Evolutionary conservation across 2,329 filamentous ascomycete genomes (phyloP).

Genomic region (Berkeleyomyces basicola): DNA sequence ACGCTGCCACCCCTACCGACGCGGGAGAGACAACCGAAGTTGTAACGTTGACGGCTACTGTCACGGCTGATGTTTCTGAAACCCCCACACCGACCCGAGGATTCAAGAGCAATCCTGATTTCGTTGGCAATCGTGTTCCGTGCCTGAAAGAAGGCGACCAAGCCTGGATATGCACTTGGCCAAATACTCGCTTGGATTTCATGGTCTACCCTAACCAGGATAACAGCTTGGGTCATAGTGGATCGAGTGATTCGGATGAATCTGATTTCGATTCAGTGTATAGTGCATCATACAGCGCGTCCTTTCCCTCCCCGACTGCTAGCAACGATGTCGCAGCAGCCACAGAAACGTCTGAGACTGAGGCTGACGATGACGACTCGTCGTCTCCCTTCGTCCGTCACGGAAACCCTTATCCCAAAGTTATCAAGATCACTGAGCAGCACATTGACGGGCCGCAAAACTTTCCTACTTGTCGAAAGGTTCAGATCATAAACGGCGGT

Average conservation of each 20-base stretch:
- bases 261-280: neutral
- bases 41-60: slow-evolving; percentile 9
- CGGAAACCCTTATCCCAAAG: slow-evolving; percentile 28
- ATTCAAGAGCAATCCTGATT: slow-evolving; percentile 16
- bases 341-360: neutral
- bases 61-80: neutral
- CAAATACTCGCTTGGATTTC: slow-evolving; percentile 35
- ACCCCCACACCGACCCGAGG: slow-evolving; percentile 5
- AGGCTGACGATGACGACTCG: neutral
- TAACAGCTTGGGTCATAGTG: slow-evolving; percentile 21
- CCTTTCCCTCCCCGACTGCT: slow-evolving; percentile 10
- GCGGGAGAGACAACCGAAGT: slow-evolving; percentile 13
- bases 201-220: slow-evolving; percentile 41
- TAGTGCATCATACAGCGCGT: slow-evolving; percentile 7
- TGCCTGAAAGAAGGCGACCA: slow-evolving; percentile 29
- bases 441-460: slow-evolving; percentile 24
- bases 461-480: slow-evolving; percentile 28
- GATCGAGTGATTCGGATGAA: neutral
- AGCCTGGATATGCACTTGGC: slow-evolving; percentile 44
- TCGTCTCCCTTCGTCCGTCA: neutral
- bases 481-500: slow-evolving; percentile 27
- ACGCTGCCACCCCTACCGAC: slow-evolving; percentile 3
- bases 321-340: neutral
- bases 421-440: slow-evolving; percentile 39
- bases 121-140: slow-evolving; percentile 23